A percentile compares a stretch with the other conserved stretches of the same genome.
Evolutionary conservation across 495 filamentous ascomycete species (phyloP).

Genomic region (Aspergillus indologenus): DNA sequence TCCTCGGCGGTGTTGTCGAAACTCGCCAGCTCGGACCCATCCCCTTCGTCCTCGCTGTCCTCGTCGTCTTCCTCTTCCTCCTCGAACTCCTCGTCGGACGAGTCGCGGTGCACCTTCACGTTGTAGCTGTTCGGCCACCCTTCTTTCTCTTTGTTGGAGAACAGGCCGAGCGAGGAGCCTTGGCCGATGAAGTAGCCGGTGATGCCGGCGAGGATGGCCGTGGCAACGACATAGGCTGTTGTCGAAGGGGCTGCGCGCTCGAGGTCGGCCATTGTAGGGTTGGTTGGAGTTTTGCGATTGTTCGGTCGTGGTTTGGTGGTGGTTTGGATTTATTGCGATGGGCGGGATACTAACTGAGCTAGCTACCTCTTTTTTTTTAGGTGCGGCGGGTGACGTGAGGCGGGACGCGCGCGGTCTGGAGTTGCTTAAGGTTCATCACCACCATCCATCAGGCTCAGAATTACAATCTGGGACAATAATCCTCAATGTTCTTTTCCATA

Average conservation of each 20-base stretch:
- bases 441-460: too few relatives aligned
- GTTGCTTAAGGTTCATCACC: not conserved
- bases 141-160: conserved; percentile 37
- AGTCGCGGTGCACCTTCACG: conserved; percentile 46
- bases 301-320: not conserved
- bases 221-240: conserved; percentile 55
- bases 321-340: conserved; percentile 2
- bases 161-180: conserved; percentile 47
- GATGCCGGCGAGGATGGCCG: conserved; percentile 61
- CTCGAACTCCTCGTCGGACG: conserved; percentile 40
- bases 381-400: conserved; percentile 2
- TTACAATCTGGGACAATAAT: too few relatives aligned
- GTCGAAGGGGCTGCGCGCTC: conserved; percentile 46
- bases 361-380: not conserved
- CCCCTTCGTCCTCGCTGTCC: conserved; percentile 40
- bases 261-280: conserved; percentile 36
- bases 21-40: conserved; percentile 40
- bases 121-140: conserved; percentile 53
- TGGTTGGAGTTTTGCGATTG: not conserved
- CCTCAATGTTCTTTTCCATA: too few relatives aligned
- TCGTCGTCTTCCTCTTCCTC: conserved; percentile 20
- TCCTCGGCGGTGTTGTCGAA: conserved; percentile 64
- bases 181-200: conserved; percentile 64
- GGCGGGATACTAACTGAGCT: not conserved
- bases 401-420: not conserved